Evolutionary conservation across 352 stramenopile genomes (phyloP).

Genomic region (Phytopythium mirpurense): DNA sequence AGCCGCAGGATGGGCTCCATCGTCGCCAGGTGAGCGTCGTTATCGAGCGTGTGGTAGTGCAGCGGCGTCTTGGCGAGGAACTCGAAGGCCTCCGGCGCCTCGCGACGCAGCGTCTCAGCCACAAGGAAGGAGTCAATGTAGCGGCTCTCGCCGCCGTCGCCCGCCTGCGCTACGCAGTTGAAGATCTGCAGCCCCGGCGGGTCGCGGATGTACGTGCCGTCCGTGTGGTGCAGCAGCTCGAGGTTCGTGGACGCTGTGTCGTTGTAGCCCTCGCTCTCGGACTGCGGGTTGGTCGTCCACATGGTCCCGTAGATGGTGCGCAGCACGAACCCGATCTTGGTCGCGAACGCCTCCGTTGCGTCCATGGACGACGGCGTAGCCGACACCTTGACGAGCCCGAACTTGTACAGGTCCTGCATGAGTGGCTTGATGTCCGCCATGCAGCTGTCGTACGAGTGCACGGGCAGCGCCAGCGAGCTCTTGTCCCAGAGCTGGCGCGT

Average conservation of each 20-base stretch:
- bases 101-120: slow-evolving; percentile 47
- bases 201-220: slow-evolving; percentile 86
- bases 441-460: slow-evolving; percentile 32
- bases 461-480: slow-evolving; percentile 35
- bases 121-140: slow-evolving; percentile 83
- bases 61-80: slow-evolving; percentile 67
- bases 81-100: slow-evolving; percentile 58
- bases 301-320: slow-evolving; percentile 89
- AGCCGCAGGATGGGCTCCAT: slow-evolving; percentile 81
- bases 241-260: slow-evolving; percentile 86
- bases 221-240: slow-evolving; percentile 81
- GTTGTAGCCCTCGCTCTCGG: slow-evolving; percentile 69
- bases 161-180: slow-evolving; percentile 80
- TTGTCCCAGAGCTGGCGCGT: slow-evolving; percentile 52
- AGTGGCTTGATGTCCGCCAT: slow-evolving; percentile 54
- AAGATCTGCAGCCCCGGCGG: slow-evolving; percentile 88
- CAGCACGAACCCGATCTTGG: slow-evolving; percentile 78
- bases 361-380: slow-evolving; percentile 68
- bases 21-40: slow-evolving; percentile 63
- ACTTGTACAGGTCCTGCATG: slow-evolving; percentile 72
- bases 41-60: slow-evolving; percentile 77
- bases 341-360: slow-evolving; percentile 74
- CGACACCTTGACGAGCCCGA: slow-evolving; percentile 63
- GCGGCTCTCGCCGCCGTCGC: slow-evolving; percentile 62
- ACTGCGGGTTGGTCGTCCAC: slow-evolving; percentile 83